Percentiles rank a stretch among this genome's conserved stretches.
These are phyloP conservation scores for Podospora didyma DNA, from an alignment of 495 filamentous ascomycete genomes.

Conservation along the genomic window DNA sequence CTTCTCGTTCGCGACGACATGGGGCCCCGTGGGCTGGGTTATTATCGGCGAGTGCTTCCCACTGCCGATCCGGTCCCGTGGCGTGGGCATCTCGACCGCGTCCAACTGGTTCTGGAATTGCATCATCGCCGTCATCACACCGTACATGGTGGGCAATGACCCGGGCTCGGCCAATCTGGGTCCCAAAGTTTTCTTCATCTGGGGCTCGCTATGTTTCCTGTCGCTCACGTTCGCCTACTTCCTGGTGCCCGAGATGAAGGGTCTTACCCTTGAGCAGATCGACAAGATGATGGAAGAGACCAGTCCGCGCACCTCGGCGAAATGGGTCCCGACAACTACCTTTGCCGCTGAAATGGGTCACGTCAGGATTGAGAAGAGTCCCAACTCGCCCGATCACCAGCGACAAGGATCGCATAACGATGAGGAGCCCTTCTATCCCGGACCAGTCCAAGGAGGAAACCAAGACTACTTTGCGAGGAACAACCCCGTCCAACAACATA, in stretches of 20 bases:
- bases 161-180: slow-evolving; percentile 65
- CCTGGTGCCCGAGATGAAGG: slow-evolving; percentile 81
- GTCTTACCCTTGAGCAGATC: slow-evolving; percentile 80
- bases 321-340: slow-evolving; percentile 67
- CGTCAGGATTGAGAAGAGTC: not conserved
- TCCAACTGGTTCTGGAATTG: slow-evolving; percentile 89
- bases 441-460: too few relatives aligned
- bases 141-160: slow-evolving; percentile 66
- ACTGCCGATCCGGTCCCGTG: slow-evolving; percentile 74
- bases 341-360: slow-evolving; percentile 51
- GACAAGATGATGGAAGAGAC: slow-evolving; percentile 84
- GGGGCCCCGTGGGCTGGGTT: slow-evolving; percentile 77
- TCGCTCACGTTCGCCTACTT: slow-evolving; percentile 70
- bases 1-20: slow-evolving; percentile 73
- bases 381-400: not conserved
- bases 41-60: slow-evolving; percentile 84
- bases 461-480: too few relatives aligned
- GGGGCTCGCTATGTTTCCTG: slow-evolving; percentile 61
- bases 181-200: slow-evolving; percentile 74
- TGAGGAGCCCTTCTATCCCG: too few relatives aligned
- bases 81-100: slow-evolving; percentile 74
- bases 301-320: slow-evolving; percentile 58
- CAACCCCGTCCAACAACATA: too few relatives aligned
- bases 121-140: slow-evolving; percentile 66
- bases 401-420: not conserved